Base-by-base conservation (phyloP, 441 rosid genomes). In the Erodium chrysanthum region DNA sequence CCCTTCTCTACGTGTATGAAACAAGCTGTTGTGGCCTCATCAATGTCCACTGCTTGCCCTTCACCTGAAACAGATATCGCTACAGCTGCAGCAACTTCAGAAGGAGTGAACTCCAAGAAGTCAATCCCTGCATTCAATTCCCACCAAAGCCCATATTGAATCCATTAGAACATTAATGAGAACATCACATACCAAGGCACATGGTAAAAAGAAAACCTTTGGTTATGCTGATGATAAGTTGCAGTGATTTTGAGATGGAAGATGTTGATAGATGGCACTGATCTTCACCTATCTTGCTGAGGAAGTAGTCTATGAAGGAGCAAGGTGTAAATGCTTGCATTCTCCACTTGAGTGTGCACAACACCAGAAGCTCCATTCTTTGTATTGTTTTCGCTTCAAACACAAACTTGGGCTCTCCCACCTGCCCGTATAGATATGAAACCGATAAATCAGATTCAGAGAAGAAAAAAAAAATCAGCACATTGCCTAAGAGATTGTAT, bases 71-170 rank as follows among this genome's bases (percentile, higher is more conserved):
- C 86, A 74, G 81, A 79, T 72, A 85, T 80, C 46, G 92, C 83
- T 72, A 83, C 86, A 62, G 88, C 89, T 60, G 86, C 92, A 29
- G 89, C 83, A 73, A 84, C 79, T 76, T 86, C 91, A 69, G 83
- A 84, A 65, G 89, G 91, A 69, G 73, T 84, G 84, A 83, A 86
- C 77, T 86, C 89, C 82, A 84, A 73, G 74, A 82, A 83, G 77
- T 85, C 88, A 77, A 82, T 74, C 58, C 81, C 92, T 86, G 87
- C 84, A 84, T 78, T 79, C 77, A 74, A 68, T 73, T 67, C 59
- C 79, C 84, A 76, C 75, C 42, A 37, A 5, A 2, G 4, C 3
- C 2, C 35, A 2, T 8, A 54, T 54, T 17, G 17, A 54, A 54
- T 21, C 61, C 2, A 25, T 18, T 14, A 68, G 54, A 21, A 42